Base-by-base conservation (phyloP, 1,139 yeast genomes). In the Taiozyma sp. region DNA sequence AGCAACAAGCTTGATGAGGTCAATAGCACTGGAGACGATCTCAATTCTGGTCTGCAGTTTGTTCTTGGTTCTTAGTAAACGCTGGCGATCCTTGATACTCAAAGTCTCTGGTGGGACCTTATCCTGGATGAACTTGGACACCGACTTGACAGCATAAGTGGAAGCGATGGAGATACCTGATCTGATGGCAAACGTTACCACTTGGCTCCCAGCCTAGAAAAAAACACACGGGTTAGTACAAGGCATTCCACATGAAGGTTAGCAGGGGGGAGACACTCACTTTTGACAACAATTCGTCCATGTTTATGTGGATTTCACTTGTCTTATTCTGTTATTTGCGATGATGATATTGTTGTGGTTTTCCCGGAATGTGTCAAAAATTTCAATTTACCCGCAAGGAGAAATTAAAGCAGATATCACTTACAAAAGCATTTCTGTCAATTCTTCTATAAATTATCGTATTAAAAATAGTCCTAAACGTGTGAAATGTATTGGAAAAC, bases 401-500 rank as follows among this genome's bases (percentile, higher is more conserved):
- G 19, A 19, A 19, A 19, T 19, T 19, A 19, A 19, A 19, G 19
- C 19, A 19, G 19, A 19, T 19, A 19, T 19, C 19, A 7, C 27
- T 24, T 24, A 24, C 27, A 24, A 24, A 24, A 24, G 27, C 27
- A 24, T 5, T 5, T 24, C 8, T 24, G 30, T 28, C 30, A 28
- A 30, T 24, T 24, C 27, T 30, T 32, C 19, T n/a, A 32, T 10
- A 7, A n/a, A 14, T 32, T n/a, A n/a, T 24, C 27, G 8, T 32
- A 32, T 32, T 14, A 32, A 10, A 8, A 32, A 32, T 38, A 23
- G 19, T 19, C 14, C 32, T 50, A 59, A 44, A 62, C 56, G 69
- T 93, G 98, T 1, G 97, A 91, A 39, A 92, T 83, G 67, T 92
- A 93, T 70, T 93, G 98, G 72, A 95, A 93, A 7, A 91, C 96